Percentiles rank a stretch among this genome's conserved stretches.
phyloP scores from a whole-genome alignment of 1,284 basidiomycete genomes.

The Gymnopus androsaceus region DNA sequence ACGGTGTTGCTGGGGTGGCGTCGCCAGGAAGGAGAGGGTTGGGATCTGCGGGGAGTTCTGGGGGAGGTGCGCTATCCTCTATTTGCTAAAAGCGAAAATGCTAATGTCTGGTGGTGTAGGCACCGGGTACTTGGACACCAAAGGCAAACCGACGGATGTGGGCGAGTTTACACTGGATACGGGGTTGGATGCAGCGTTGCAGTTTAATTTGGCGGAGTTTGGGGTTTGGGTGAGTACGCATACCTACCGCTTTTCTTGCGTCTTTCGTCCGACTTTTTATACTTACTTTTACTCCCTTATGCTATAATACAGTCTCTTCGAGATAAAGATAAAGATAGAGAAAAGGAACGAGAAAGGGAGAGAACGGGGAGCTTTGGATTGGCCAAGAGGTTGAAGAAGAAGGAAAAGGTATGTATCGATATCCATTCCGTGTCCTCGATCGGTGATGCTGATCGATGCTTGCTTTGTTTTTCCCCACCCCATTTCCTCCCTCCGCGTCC shows the following conservation, averaged over 20 bases:
- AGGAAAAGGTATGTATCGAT: conserved; percentile 54
- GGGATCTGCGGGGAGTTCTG: too few species aligned
- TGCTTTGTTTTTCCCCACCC: not conserved
- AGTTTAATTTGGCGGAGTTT: conserved; percentile 46
- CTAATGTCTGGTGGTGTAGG: not conserved
- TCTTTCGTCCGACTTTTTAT: too few species aligned
- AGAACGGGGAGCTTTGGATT: conserved; percentile 47
- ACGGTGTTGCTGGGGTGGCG: not conserved
- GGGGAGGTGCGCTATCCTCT: too few species aligned
- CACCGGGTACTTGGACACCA: not conserved
- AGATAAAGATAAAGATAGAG: conserved; percentile 61
- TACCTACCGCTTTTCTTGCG: too few species aligned
- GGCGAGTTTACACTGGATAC: conserved; percentile 1
- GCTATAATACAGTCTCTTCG: too few species aligned
- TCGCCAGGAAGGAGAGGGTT: too few species aligned
- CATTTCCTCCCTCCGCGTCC: too few species aligned
- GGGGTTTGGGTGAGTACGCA: conserved; percentile 56
- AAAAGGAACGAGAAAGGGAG: conserved; percentile 38
- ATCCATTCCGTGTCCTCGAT: not conserved
- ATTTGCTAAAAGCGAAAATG: too few species aligned
- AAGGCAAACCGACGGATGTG: not conserved
- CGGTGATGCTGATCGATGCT: not conserved
- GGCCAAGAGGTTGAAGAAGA: conserved; percentile 77
- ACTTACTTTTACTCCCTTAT: too few species aligned
- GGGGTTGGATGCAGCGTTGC: not conserved